Evolutionary conservation across 192 early-diverging fungal species (phyloP).

Genomic region (Entophlyctis luteolus): DNA sequence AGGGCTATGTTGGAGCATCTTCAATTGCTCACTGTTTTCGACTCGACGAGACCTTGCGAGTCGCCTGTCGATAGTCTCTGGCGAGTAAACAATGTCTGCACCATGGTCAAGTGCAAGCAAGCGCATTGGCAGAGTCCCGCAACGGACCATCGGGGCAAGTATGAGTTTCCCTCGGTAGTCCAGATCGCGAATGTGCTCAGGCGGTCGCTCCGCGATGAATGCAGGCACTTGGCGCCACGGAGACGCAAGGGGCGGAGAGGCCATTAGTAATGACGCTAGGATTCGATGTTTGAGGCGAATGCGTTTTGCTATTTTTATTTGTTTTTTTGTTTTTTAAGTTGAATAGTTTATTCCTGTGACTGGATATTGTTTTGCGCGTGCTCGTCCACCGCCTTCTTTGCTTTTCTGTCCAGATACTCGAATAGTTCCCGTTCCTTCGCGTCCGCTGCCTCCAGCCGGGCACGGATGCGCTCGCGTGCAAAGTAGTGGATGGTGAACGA

Average conservation of each 20-base stretch:
- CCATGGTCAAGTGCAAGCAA: constrained; percentile 81
- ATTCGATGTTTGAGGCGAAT: no score
- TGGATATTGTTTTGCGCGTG: no score
- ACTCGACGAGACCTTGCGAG: constrained; percentile 70
- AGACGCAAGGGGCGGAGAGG: no score
- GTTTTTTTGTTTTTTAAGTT: no score
- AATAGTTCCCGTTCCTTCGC: background rate
- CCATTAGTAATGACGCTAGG: no score
- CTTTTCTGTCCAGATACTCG: background rate
- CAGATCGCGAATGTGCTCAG: no score
- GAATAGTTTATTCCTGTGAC: no score
- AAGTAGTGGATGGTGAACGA: background rate
- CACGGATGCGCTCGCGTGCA: background rate
- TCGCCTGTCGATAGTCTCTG: constrained; percentile 85
- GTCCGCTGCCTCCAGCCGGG: background rate
- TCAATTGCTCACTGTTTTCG: constrained; percentile 60
- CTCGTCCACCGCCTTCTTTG: background rate
- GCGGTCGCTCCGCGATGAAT: no score
- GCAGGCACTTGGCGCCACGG: no score
- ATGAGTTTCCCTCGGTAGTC: constrained; percentile 59
- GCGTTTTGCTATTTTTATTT: no score
- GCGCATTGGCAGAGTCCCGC: constrained; percentile 87
- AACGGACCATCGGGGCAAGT: constrained; percentile 95
- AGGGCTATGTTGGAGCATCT: no score
- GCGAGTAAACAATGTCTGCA: constrained; percentile 88